phyloP scores from a whole-genome alignment of 2,329 filamentous ascomycete genomes.

The Alternaria panax region DNA sequence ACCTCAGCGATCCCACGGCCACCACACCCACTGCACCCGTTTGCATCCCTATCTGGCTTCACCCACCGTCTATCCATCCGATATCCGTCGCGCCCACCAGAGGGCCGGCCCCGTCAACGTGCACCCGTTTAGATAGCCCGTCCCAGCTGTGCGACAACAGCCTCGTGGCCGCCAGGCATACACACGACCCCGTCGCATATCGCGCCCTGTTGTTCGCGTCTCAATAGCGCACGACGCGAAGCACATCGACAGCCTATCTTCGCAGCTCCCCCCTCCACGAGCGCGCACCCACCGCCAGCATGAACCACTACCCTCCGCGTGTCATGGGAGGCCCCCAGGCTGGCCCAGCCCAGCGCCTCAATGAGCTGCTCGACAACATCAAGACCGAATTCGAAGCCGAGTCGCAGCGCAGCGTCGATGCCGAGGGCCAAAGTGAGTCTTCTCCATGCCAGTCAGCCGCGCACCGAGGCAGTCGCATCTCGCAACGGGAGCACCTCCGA shows the following conservation, averaged over 20 bases:
- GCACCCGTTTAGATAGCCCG: slow-evolving; percentile 12
- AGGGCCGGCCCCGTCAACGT: slow-evolving; percentile 26
- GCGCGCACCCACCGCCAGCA: slow-evolving; percentile 50
- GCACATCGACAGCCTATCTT: not conserved
- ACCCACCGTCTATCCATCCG: slow-evolving; percentile 27
- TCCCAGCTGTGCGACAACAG: slow-evolving; percentile 30
- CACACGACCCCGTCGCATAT: slow-evolving; percentile 27
- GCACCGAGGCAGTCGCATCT: not conserved
- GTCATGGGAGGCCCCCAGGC: slow-evolving; percentile 69
- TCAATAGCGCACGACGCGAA: slow-evolving; percentile 14
- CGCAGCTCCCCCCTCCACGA: not conserved
- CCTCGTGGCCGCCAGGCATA: slow-evolving; percentile 23
- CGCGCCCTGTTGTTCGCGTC: slow-evolving; percentile 13
- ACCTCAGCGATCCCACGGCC: slow-evolving; percentile 20
- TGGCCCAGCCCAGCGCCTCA: slow-evolving; percentile 76
- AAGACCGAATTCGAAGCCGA: slow-evolving; percentile 90
- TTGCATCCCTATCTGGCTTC: slow-evolving; percentile 6
- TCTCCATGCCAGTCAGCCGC: not conserved
- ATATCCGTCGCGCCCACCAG: slow-evolving; percentile 33
- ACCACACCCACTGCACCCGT: slow-evolving; percentile 22
- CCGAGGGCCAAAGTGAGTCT: slow-evolving; percentile 90
- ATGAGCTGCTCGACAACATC: slow-evolving; percentile 90
- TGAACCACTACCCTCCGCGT: slow-evolving; percentile 81
- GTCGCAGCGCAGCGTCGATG: slow-evolving; percentile 80
- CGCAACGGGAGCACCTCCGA: not conserved